A percentile compares a stretch with the other conserved stretches of the same genome.
These are phyloP conservation scores for Saccharomycopsis olivae DNA, from an alignment of 805 yeast genomes.

Conservation along the genomic window DNA sequence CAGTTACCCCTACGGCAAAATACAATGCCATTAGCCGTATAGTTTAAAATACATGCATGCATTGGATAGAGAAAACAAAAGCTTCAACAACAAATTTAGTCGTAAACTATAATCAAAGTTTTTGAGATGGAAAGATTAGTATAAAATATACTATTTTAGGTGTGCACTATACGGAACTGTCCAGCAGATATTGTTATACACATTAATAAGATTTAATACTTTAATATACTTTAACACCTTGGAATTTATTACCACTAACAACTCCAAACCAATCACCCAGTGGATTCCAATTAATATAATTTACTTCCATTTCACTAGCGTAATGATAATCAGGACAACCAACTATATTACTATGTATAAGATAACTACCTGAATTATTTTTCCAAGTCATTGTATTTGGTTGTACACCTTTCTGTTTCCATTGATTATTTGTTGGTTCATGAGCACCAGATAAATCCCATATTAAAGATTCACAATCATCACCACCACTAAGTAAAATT, in stretches of 20 bases:
- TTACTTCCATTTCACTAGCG: conserved; percentile 60
- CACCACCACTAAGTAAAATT: conserved; percentile 51
- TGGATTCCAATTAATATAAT: conserved; percentile 64
- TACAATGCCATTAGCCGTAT: no score
- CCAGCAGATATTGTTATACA: no score
- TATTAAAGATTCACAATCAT: conserved; percentile 61
- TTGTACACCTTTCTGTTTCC: neutral
- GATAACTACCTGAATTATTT: neutral
- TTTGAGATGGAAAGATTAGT: no score
- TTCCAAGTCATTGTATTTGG: neutral
- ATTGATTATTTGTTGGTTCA: neutral
- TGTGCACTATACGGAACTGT: no score
- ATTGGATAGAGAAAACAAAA: no score
- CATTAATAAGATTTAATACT: no score
- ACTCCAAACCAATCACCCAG: conserved; percentile 77
- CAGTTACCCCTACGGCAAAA: no score
- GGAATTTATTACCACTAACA: conserved; percentile 58
- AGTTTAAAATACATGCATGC: no score
- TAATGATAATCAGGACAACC: conserved; percentile 35
- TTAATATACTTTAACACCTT: conserved; percentile 36
- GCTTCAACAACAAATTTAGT: no score
- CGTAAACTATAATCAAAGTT: no score
- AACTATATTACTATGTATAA: conserved; percentile 8
- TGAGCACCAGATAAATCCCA: conserved; percentile 37
- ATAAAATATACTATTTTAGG: no score